Evolutionary conservation across 805 yeast species (phyloP).

Genomic region (Hanseniaspora singularis): DNA sequence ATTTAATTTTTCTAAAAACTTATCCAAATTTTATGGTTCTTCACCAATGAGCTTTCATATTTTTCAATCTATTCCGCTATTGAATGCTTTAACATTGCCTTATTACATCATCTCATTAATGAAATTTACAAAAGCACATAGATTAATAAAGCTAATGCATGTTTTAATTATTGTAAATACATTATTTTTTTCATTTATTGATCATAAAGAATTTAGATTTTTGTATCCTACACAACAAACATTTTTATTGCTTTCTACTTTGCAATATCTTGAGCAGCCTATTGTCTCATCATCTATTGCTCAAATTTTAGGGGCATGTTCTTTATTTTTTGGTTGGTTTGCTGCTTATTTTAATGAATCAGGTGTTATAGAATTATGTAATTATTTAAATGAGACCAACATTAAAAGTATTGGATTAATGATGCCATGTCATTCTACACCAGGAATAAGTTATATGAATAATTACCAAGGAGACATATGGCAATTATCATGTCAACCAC

Average conservation of each 20-base stretch:
- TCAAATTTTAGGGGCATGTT: not conserved
- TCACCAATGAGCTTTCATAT: constrained; percentile 80
- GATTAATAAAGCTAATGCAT: constrained; percentile 19
- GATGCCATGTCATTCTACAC: constrained; percentile 96
- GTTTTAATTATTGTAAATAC: constrained; percentile 36
- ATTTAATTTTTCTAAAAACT: constrained; percentile 62
- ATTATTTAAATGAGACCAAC: constrained; percentile 35
- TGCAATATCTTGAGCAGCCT: constrained; percentile 24
- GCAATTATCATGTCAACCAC: constrained; percentile 90
- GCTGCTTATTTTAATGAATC: constrained; percentile 67
- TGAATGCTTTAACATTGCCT: constrained; percentile 57
- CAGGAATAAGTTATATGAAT: constrained; percentile 80
- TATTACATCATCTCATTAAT: constrained; percentile 33
- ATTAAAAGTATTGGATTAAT: constrained; percentile 56
- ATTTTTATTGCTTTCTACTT: constrained; percentile 41
- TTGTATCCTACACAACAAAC: constrained; percentile 76
- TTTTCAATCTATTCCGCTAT: constrained; percentile 68
- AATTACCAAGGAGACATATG: constrained; percentile 42
- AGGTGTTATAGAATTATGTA: constrained; percentile 66
- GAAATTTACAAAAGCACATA: constrained; percentile 15
- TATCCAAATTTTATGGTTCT: constrained; percentile 73
- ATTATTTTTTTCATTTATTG: constrained; percentile 47
- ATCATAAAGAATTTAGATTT: constrained; percentile 87
- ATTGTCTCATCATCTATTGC: not conserved
- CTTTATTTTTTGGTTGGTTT: constrained; percentile 27